phyloP scores from a whole-genome alignment of 2,329 filamentous ascomycete genomes.

The Myriosclerotinia scirpicola region DNA sequence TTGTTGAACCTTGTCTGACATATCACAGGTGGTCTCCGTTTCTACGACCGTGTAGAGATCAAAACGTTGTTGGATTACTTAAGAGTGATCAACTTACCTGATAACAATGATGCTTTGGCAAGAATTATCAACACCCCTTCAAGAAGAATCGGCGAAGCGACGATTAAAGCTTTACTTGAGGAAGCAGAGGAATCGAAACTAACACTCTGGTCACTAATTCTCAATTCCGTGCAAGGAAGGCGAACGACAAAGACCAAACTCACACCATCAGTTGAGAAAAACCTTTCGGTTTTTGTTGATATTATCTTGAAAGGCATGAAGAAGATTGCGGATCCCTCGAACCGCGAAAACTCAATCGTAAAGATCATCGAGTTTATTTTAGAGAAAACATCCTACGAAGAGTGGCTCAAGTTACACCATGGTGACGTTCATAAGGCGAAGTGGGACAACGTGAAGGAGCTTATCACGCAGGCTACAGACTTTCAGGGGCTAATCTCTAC shows the following conservation, averaged over 20 bases:
- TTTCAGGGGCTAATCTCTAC: slow-evolving; percentile 47
- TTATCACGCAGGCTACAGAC: slow-evolving; percentile 77
- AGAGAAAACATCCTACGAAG: slow-evolving; percentile 68
- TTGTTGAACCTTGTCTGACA: slow-evolving; percentile 25
- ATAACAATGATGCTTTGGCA: slow-evolving; percentile 82
- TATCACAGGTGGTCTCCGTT: slow-evolving; percentile 65
- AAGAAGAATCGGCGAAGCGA: slow-evolving; percentile 76
- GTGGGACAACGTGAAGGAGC: slow-evolving; percentile 87
- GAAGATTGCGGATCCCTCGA: slow-evolving; percentile 46
- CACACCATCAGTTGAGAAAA: slow-evolving; percentile 54
- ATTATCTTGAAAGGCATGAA: slow-evolving; percentile 57
- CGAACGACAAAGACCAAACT: slow-evolving; percentile 54
- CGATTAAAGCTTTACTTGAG: slow-evolving; percentile 70
- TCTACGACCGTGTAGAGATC: slow-evolving; percentile 89
- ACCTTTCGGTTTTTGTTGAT: slow-evolving; percentile 58
- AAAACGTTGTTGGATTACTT: slow-evolving; percentile 87
- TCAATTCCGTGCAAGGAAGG: slow-evolving; percentile 55
- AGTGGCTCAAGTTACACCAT: slow-evolving; percentile 71
- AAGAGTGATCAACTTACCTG: slow-evolving; percentile 77
- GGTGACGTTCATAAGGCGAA: slow-evolving; percentile 73
- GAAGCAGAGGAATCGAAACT: slow-evolving; percentile 71
- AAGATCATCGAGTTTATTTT: slow-evolving; percentile 54
- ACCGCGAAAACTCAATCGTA: slow-evolving; percentile 30
- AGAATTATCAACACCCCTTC: slow-evolving; percentile 83
- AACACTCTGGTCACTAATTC: slow-evolving; percentile 75